These are phyloP conservation scores for Nannochloropsis salina DNA, from an alignment of 108 stramenopile genomes.

Conservation along the genomic window DNA sequence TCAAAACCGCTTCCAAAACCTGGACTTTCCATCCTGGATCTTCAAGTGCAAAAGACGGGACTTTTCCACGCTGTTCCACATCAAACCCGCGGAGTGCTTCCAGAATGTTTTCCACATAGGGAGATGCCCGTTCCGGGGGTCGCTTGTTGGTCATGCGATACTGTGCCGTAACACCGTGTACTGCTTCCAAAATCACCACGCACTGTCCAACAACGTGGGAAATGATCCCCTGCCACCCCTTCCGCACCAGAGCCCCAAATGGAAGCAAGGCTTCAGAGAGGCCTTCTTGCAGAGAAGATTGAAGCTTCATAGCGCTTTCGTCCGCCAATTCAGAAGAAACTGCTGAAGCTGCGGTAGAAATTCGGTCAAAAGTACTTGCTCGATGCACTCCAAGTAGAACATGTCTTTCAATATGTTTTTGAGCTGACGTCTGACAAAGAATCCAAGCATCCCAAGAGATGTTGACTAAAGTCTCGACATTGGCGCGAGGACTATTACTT, in stretches of 20 bases:
- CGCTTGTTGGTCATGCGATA: constrained; percentile 53
- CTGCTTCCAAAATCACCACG: constrained; percentile 18
- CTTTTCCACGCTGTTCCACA: constrained; percentile 18
- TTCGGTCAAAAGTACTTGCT: background rate
- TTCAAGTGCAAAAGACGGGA: constrained; percentile 8
- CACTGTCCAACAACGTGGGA: background rate
- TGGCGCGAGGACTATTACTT: background rate
- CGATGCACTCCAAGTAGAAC: background rate
- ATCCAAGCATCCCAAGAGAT: constrained; percentile 1
- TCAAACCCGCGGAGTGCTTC: constrained; percentile 40
- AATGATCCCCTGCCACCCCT: background rate
- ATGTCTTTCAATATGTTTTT: background rate
- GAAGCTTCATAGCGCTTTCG: too few relatives aligned
- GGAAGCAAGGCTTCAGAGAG: background rate
- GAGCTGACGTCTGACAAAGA: background rate
- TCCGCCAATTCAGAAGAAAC: too few relatives aligned
- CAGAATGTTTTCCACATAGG: constrained; percentile 44
- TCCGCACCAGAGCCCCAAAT: background rate
- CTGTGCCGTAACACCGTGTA: constrained; percentile 41
- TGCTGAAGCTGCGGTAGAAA: too few relatives aligned
- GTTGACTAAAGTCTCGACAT: background rate
- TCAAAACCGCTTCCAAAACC: constrained; percentile 1
- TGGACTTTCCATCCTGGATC: background rate
- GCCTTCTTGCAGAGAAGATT: background rate
- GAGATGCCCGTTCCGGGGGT: constrained; percentile 43